These are phyloP conservation scores for Thraustochytrium sp. DNA, from an alignment of 352 stramenopile species.

Conservation along the genomic window DNA sequence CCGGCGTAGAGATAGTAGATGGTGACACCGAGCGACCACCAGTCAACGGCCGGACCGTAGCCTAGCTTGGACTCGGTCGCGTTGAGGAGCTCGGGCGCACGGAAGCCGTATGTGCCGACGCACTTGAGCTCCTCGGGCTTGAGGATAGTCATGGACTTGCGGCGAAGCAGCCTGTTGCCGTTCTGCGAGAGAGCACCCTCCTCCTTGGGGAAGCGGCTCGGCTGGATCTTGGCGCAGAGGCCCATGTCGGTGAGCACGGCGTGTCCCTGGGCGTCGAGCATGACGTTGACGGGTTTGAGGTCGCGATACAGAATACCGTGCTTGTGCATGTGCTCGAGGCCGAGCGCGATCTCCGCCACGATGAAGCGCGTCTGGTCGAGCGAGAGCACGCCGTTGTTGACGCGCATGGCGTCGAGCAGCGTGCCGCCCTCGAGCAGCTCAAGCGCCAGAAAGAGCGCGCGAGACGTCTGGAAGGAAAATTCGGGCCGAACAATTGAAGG, in stretches of 20 bases:
- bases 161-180: neutral
- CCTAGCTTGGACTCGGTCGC: neutral
- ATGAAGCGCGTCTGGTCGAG: constrained; percentile 56
- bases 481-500: constrained; percentile 18
- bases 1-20: constrained; percentile 25
- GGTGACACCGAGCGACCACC: constrained; percentile 38
- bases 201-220: constrained; percentile 1
- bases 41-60: constrained; percentile 33
- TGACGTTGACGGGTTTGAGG: constrained; percentile 56
- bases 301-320: constrained; percentile 73
- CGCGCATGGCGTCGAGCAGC: constrained; percentile 54
- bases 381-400: neutral
- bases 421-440: constrained; percentile 42
- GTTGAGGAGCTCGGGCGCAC: constrained; percentile 28
- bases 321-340: constrained; percentile 69
- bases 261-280: constrained; percentile 26
- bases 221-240: constrained; percentile 26
- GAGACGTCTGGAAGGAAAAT: constrained; percentile 39
- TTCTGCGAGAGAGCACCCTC: neutral
- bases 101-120: constrained; percentile 38
- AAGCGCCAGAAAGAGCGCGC: constrained; percentile 41
- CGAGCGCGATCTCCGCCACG: constrained; percentile 63
- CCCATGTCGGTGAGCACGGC: constrained; percentile 44
- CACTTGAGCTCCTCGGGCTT: constrained; percentile 44
- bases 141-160: constrained; percentile 41